These are phyloP conservation scores for Thinopyrum elongatum DNA, from an alignment of 176 grass and related monocot genomes.

Conservation along the genomic window DNA sequence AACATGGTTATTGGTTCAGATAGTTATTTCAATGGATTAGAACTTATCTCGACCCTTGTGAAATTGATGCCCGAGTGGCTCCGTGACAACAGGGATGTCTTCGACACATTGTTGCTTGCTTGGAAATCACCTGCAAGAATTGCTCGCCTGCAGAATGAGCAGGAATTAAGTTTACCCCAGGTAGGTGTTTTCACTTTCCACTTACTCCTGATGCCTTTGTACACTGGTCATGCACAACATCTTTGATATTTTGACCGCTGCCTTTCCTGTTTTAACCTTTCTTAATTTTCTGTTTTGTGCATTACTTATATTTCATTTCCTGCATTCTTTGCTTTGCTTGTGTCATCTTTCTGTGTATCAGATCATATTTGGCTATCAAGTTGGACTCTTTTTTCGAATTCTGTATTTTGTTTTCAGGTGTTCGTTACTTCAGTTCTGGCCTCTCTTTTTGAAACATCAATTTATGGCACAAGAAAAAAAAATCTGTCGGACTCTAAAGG, in stretches of 20 bases:
- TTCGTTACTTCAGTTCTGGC: not conserved
- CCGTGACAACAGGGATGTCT: constrained; percentile 73
- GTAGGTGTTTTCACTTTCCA: constrained; percentile 32
- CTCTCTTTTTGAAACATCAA: not conserved
- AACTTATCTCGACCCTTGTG: constrained; percentile 85
- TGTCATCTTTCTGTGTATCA: not conserved
- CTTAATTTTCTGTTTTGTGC: not conserved
- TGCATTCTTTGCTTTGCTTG: not conserved
- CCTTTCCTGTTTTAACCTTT: not conserved
- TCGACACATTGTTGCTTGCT: constrained; percentile 77
- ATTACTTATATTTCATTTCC: not conserved
- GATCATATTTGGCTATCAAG: not conserved
- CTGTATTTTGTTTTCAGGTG: not conserved
- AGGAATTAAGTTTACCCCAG: constrained; percentile 90
- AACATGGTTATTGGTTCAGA: constrained; percentile 58
- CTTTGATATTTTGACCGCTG: not conserved
- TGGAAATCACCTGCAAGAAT: constrained; percentile 98
- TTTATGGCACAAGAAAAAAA: not conserved
- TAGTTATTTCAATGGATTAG: constrained; percentile 92
- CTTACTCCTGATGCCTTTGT: constrained; percentile 6
- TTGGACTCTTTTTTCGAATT: not conserved
- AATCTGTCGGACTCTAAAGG: not conserved
- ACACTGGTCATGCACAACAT: not conserved
- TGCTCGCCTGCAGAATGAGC: constrained; percentile 81
- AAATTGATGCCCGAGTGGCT: constrained; percentile 99